Conservation (phyloP, 441 rosid genomes). For the Aleurites moluccanus region DNA sequence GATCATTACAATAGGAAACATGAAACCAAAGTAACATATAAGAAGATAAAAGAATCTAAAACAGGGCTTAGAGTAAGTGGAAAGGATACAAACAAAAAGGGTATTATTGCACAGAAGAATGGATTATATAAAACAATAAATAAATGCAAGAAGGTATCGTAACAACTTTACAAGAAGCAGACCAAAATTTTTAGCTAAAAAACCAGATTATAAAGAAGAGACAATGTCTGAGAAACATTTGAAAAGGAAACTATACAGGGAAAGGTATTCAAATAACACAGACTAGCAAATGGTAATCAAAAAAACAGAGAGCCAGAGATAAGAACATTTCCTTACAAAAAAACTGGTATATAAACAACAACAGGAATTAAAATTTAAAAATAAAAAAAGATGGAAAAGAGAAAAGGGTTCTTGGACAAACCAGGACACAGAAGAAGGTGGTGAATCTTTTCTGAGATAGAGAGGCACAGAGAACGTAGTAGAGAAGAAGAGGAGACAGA, state of each 20-base stretch:
- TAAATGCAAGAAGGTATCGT: not conserved
- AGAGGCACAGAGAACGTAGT: constrained; percentile 15
- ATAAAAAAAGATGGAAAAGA: not conserved
- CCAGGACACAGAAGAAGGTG: constrained; percentile 6
- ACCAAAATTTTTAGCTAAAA: not conserved
- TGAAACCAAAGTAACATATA: not conserved
- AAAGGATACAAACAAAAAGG: not conserved
- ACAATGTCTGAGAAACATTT: not conserved
- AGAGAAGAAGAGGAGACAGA: constrained; percentile 12
- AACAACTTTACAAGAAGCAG: not conserved
- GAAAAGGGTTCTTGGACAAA: not conserved
- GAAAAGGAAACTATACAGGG: not conserved
- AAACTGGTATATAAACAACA: not conserved
- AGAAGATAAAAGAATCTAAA: not conserved
- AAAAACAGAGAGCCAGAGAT: not conserved
- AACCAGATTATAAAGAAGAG: not conserved
- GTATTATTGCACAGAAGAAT: not conserved
- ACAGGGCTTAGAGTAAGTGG: not conserved
- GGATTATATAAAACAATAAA: not conserved
- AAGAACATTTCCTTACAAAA: not conserved
- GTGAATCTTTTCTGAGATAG: not conserved
- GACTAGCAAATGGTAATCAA: not conserved
- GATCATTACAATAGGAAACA: not conserved
- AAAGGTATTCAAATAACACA: not conserved
- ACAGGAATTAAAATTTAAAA: not conserved